These are phyloP conservation scores for Corinectria fuckeliana DNA, from an alignment of 2,329 filamentous ascomycete genomes.

Conservation along the genomic window DNA sequence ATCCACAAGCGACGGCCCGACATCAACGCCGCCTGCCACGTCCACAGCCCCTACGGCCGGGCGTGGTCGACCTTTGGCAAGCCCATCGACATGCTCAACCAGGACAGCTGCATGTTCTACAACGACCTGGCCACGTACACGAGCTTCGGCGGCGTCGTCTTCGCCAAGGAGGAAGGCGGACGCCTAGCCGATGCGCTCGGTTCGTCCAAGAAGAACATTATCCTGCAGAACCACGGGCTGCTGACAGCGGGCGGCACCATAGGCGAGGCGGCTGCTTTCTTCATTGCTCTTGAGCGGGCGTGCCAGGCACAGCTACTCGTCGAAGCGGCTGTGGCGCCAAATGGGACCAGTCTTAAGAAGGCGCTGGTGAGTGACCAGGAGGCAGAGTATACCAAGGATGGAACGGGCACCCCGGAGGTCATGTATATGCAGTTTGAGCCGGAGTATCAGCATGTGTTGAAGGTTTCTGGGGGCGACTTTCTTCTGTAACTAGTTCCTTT, in stretches of 20 bases:
- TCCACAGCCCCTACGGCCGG: constrained; percentile 67
- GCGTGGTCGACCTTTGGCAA: constrained; percentile 70
- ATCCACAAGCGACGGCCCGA: constrained; percentile 68
- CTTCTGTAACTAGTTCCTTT: constrained; percentile 18
- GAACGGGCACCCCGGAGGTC: constrained; percentile 31
- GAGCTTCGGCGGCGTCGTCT: constrained; percentile 55
- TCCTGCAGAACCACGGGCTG: constrained; percentile 73
- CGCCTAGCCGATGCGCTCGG: constrained; percentile 68
- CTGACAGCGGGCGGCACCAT: constrained; percentile 72
- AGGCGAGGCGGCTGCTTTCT: constrained; percentile 74
- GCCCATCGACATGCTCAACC: constrained; percentile 72
- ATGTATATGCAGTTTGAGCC: constrained; percentile 38
- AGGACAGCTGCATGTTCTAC: constrained; percentile 69
- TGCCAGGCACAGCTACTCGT: constrained; percentile 71
- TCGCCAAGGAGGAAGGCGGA: constrained; percentile 68
- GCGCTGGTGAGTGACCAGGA: constrained; percentile 50
- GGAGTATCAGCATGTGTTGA: constrained; percentile 28
- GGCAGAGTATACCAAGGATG: constrained; percentile 43
- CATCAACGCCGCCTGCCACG: constrained; percentile 70
- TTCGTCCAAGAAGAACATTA: constrained; percentile 60
- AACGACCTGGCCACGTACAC: constrained; percentile 67
- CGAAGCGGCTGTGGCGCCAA: constrained; percentile 60
- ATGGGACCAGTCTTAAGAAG: constrained; percentile 41
- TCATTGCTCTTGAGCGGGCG: constrained; percentile 69
- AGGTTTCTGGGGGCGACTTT: constrained; percentile 27